Conservation (phyloP, 306 rosid species). For the Citrullus colocynthis region DNA sequence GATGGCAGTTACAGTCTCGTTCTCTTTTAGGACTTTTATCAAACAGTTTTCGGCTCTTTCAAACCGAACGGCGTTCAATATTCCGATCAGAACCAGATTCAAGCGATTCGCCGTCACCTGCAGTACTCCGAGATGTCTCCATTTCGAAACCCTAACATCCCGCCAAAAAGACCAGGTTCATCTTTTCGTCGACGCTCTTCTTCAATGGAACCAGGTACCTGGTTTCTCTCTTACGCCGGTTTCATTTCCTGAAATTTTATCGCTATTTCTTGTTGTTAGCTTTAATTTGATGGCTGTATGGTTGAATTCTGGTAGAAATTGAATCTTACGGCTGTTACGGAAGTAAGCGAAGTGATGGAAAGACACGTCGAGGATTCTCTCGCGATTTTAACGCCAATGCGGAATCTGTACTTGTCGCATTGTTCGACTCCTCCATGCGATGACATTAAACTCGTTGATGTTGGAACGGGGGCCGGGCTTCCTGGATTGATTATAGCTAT, state of each 20-base stretch:
- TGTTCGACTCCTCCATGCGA: constrained; percentile 18
- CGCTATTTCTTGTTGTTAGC: neutral
- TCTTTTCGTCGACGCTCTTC: constrained; percentile 71
- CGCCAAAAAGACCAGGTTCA: constrained; percentile 56
- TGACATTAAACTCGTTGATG: constrained; percentile 47
- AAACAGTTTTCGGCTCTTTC: constrained; percentile 41
- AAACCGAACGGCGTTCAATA: constrained; percentile 13
- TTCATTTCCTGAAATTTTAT: constrained; percentile 3
- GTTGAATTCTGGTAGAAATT: constrained; percentile 36
- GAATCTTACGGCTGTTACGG: constrained; percentile 75
- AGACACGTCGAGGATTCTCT: constrained; percentile 90
- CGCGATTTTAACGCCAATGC: constrained; percentile 54
- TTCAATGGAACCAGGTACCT: constrained; percentile 77
- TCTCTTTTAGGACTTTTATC: constrained; percentile 53
- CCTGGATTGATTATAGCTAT: constrained; percentile 82
- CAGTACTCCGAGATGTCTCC: constrained; percentile 5
- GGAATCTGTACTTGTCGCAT: constrained; percentile 25
- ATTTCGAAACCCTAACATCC: constrained; percentile 39
- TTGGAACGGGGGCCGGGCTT: constrained; percentile 89
- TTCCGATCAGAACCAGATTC: constrained; percentile 15
- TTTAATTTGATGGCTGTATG: neutral
- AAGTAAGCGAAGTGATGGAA: constrained; percentile 62
- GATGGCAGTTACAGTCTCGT: constrained; percentile 13
- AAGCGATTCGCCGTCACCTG: constrained; percentile 14
- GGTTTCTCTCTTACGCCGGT: neutral